Base-by-base conservation (phyloP, 345 rosid genomes). In the Anastatica hierochuntica region DNA sequence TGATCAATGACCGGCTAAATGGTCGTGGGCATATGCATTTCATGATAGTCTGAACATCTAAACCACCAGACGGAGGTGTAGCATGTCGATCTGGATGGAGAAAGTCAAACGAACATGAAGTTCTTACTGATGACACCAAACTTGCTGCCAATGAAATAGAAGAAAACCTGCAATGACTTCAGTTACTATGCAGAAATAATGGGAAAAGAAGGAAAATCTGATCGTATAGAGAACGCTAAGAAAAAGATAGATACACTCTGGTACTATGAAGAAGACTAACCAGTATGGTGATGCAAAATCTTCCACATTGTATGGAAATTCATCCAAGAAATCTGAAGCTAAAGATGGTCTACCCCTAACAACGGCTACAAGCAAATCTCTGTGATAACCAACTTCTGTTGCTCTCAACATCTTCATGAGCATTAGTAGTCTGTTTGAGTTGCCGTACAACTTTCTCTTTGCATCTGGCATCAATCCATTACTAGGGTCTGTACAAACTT, bases 321-420 rank as follows among this genome's bases (percentile, higher is more conserved):
- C 90, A 52, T 79, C 81, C 78, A 85, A 42, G 68, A 84, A 88
- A 44, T 83, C 80, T 7, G 96, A 78, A 43, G 73, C 81, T 44
- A 92, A 79, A 50, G 78, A 71, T 2, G 84, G 88, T 54, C 79
- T 85, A 17, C 88, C 86, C 69, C 19, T 71, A 61, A 79, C 74
- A 64, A 80, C 79, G 39, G 79, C 84, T 70, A 88, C 70, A 56
- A 88, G 96, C 74, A 88, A 77, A 67, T 77, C 94, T 69, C 76
- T 81, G 63, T 92, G 98, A 68, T 79, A 63, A 43, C 52, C 68
- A 63, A 64, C 62, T 49, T 87, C 94, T 41, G 81, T 66, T 24
- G 90, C 88, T 70, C 75, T 79, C 29, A 92, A 74, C 75, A 67
- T 88, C 81, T 92, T 88, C 90, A 92, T 83, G 54, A 92, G 81